These are phyloP conservation scores for Coprinopsis marcescibilis DNA, from an alignment of 768 basidiomycete genomes.

Conservation along the genomic window DNA sequence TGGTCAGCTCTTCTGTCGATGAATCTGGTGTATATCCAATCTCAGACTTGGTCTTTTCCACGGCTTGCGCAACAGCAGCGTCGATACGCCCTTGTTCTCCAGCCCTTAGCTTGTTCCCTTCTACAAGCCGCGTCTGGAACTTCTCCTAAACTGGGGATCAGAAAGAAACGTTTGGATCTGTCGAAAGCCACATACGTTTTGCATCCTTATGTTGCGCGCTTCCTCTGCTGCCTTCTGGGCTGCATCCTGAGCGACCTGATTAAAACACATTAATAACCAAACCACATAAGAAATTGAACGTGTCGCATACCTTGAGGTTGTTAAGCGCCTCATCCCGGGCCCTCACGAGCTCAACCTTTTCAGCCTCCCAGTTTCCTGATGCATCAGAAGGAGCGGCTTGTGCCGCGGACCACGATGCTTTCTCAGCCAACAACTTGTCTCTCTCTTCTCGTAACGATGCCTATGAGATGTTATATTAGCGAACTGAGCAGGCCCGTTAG, in stretches of 20 bases:
- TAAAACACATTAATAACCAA: background rate
- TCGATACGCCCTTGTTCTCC: conserved; percentile 38
- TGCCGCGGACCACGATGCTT: conserved; percentile 35
- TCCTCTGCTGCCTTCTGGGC: conserved; percentile 40
- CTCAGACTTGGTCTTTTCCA: conserved; percentile 51
- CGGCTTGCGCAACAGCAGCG: conserved; percentile 48
- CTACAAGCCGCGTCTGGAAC: conserved; percentile 48
- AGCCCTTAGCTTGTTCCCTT: conserved; percentile 46
- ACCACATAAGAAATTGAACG: background rate
- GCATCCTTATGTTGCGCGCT: conserved; percentile 34
- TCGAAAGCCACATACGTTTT: conserved; percentile 28
- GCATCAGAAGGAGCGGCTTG: conserved; percentile 20
- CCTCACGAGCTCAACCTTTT: conserved; percentile 53
- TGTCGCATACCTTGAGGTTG: conserved; percentile 45
- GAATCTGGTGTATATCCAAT: conserved; percentile 20
- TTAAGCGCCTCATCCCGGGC: conserved; percentile 55
- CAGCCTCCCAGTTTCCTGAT: conserved; percentile 46
- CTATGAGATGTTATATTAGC: conserved; percentile 25
- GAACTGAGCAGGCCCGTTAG: background rate
- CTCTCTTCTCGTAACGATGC: conserved; percentile 50
- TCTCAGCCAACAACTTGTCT: conserved; percentile 58
- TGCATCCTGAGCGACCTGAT: conserved; percentile 36
- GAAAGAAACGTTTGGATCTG: conserved; percentile 3
- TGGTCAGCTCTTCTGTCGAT: conserved; percentile 24
- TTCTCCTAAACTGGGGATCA: conserved; percentile 45